These are phyloP conservation scores for Botrytis porri DNA, from an alignment of 2,329 filamentous ascomycete species.

Conservation along the genomic window DNA sequence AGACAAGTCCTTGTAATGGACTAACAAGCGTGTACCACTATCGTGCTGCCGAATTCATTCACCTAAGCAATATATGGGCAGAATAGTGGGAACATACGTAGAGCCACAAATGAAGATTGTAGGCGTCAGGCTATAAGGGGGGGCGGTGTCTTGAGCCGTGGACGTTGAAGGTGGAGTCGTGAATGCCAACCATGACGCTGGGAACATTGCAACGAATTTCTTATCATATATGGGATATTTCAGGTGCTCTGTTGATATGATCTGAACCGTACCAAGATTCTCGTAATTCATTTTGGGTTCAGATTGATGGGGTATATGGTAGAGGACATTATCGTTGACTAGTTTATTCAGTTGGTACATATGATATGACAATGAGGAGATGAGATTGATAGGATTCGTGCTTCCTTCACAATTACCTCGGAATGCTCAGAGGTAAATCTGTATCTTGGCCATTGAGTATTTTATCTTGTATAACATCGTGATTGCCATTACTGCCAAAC, in stretches of 20 bases:
- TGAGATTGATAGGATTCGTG: not conserved
- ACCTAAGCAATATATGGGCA: slow-evolving; percentile 14
- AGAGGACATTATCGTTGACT: not conserved
- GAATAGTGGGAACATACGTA: slow-evolving; percentile 15
- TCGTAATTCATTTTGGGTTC: slow-evolving; percentile 2
- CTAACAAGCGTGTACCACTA: slow-evolving; percentile 12
- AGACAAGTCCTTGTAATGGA: slow-evolving; percentile 63
- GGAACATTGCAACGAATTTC: slow-evolving; percentile 10
- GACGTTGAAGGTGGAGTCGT: not conserved
- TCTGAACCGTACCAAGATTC: not conserved
- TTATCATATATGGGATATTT: slow-evolving; percentile 7
- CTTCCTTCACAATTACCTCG: not conserved
- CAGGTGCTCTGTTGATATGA: slow-evolving; percentile 7
- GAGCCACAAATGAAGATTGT: not conserved
- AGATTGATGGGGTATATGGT: not conserved
- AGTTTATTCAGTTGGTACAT: slow-evolving; percentile 1
- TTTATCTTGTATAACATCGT: not conserved
- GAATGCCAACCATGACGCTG: not conserved
- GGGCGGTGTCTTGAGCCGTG: slow-evolving; percentile 10
- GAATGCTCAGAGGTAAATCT: not conserved
- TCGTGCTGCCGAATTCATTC: slow-evolving; percentile 17
- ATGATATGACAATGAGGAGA: slow-evolving; percentile 5
- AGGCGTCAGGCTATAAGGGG: not conserved
- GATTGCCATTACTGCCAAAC: slow-evolving; percentile 4
- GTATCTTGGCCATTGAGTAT: not conserved